These are phyloP conservation scores for Trametes meyenii DNA, from an alignment of 768 basidiomycete species.

Conservation along the genomic window DNA sequence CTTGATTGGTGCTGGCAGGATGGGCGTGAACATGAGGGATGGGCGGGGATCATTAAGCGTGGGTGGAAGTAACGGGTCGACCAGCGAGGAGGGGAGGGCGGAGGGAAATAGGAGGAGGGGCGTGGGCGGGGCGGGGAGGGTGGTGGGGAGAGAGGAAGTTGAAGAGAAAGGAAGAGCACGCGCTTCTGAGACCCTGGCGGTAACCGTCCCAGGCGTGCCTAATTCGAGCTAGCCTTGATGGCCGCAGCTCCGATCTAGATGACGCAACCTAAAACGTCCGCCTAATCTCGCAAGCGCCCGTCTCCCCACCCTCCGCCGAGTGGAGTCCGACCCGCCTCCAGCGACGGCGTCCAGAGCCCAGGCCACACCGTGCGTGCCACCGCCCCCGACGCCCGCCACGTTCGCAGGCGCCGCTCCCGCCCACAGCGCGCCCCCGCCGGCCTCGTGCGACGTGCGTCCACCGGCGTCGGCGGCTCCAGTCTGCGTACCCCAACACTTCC, in stretches of 20 bases:
- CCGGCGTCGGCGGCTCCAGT: background rate
- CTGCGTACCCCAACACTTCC: conserved; percentile 6
- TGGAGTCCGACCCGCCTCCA: conserved; percentile 3
- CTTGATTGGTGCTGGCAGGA: conserved; percentile 29
- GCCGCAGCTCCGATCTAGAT: conserved; percentile 37
- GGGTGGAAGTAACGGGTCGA: conserved; percentile 29
- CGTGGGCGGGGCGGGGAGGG: conserved; percentile 32
- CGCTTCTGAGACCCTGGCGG: conserved; percentile 32
- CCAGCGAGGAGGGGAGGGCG: conserved; percentile 34
- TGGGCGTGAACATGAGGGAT: conserved; percentile 32
- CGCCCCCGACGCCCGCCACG: conserved; percentile 2
- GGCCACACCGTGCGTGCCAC: conserved; percentile 3
- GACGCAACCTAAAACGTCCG: conserved; percentile 32
- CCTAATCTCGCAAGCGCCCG: conserved; percentile 15
- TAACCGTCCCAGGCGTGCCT: conserved; percentile 36
- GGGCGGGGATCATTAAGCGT: conserved; percentile 35
- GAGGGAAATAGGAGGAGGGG: conserved; percentile 22
- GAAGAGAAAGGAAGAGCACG: conserved; percentile 30
- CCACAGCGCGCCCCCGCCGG: background rate
- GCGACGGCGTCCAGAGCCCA: background rate
- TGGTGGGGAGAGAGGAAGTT: conserved; percentile 31
- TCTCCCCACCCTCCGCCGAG: conserved; percentile 3
- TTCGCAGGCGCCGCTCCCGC: background rate
- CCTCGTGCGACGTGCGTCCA: background rate
- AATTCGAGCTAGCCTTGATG: conserved; percentile 36